Evolutionary conservation across 2,329 filamentous ascomycete species (phyloP), one percentile per base, ranked within the genome.

Genomic region (Huntiella abstrusa): DNA sequence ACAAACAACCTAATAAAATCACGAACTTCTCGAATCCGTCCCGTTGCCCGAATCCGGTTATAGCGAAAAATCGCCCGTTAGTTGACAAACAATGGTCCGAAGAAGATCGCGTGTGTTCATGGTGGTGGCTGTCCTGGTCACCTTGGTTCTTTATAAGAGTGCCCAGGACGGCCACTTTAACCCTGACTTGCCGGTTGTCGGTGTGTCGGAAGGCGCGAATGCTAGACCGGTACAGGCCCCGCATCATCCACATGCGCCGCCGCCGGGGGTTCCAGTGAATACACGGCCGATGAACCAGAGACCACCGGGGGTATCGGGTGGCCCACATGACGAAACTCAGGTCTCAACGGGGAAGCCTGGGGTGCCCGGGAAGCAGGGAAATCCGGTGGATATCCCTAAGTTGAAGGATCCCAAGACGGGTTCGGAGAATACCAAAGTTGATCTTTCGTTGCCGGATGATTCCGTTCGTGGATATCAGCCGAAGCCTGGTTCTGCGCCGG

Each of bases 71-170:
- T 10, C 22, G 22, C 22, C 1, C 8, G 22, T 28, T 28, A 28
- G 22, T 28, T 10, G 22, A 28, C 22, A 28, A 28, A 28, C 4
- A 28, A 28, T 28, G 22, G 22, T 28, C 6, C 22, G 22, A 10
- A 28, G 77, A 54, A 66, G 75, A 56, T 78, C 78, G 55, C 70
- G 77, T 49, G 64, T 76, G 48, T 75, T 78, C 51, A 58, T 74
- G 33, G 56, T 74, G 51, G 69, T 69, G 53, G 68, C 74, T 46
- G 59, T 71, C 51, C 57, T 77, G 48, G 59, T 74, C 43, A 59
- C 75, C 43, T 62, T 79, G 50, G 63, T 73, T 45, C 59, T 75
- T 44, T 70, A 70, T 55, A 69, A 68, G 49, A 58, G 67, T 47
- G 59, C 62, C 35, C 59, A 62, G 47, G 67, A 63, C 52, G 12